Evolutionary conservation across 441 rosid genomes (phyloP).

Genomic region (Aleurites moluccanus): DNA sequence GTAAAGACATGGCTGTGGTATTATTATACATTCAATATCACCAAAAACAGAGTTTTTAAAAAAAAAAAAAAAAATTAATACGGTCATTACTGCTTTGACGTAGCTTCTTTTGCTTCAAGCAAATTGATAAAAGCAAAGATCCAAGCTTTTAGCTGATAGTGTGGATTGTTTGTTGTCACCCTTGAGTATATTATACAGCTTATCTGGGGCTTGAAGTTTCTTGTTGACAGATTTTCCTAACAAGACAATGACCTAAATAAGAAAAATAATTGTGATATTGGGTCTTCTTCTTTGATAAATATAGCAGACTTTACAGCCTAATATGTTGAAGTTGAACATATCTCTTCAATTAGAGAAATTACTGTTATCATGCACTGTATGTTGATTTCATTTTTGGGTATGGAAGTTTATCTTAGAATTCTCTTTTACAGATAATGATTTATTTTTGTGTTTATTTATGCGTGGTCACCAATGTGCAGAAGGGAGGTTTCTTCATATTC

Average conservation of each 20-base stretch:
- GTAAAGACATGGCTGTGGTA: neutral
- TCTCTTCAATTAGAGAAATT: neutral
- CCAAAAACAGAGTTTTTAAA: too few species aligned
- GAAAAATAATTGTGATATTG: neutral
- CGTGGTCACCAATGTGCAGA: neutral
- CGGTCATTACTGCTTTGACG: neutral
- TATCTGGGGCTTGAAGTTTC: neutral
- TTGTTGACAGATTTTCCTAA: neutral
- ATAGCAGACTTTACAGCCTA: neutral
- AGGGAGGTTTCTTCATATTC: conserved; percentile 20
- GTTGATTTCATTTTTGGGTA: neutral
- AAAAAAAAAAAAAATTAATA: neutral
- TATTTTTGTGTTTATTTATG: neutral
- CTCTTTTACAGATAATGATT: neutral
- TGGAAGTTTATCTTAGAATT: neutral
- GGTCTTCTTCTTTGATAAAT: neutral
- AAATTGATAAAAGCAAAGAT: neutral
- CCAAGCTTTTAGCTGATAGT: neutral
- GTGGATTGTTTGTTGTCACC: neutral
- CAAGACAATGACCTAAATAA: neutral
- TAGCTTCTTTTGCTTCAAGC: neutral
- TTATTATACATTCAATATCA: neutral
- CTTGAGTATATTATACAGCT: neutral
- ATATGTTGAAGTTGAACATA: neutral
- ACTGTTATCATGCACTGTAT: neutral